Evolutionary conservation across 176 grass and related monocot species (phyloP).

Genomic region (Cenchrus purpureus): DNA sequence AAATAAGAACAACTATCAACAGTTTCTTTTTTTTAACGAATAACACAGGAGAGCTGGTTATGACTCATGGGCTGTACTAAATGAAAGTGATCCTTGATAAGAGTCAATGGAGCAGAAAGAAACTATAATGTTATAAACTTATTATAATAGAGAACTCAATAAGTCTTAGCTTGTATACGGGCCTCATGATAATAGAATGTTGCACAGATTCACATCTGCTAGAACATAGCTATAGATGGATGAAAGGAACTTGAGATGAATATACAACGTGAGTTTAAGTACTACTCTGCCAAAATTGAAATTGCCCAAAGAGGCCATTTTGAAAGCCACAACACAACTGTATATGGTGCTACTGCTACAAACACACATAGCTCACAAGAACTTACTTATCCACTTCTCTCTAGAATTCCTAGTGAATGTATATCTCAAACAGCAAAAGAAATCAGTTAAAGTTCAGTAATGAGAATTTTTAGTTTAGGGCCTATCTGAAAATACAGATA

Average conservation of each 20-base stretch:
- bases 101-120: neutral
- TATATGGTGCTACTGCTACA: neutral
- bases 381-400: conserved; percentile 10
- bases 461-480: neutral
- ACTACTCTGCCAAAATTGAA: neutral
- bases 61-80: conserved; percentile 4
- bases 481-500: neutral
- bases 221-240: neutral
- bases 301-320: neutral
- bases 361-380: neutral
- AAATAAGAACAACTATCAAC: conserved; percentile 9
- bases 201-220: conserved; percentile 9
- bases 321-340: neutral
- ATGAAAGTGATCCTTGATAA: neutral
- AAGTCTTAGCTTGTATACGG: conserved; percentile 3
- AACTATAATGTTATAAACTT: neutral
- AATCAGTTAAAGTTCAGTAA: neutral
- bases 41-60: neutral
- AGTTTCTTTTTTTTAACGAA: neutral
- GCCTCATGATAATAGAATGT: conserved; percentile 6
- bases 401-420: neutral
- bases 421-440: neutral
- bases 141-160: neutral
- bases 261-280: neutral
- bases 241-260: conserved; percentile 1